Conservation (phyloP, 169 alveolate species). For the Plasmodium cynomolgi region DNA sequence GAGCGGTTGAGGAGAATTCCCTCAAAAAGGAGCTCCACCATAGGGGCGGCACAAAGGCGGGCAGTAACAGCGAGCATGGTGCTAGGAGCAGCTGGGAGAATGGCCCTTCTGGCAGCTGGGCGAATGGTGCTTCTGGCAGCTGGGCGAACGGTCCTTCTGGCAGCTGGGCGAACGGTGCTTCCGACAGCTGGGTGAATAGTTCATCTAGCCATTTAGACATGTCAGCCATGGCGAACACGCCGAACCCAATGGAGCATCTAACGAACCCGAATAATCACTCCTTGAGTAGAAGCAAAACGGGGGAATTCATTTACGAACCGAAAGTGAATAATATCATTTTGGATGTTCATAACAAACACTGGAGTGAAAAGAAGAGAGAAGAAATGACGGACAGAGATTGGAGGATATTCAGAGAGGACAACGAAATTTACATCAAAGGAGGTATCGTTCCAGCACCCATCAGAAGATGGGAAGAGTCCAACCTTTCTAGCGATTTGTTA, state of each 20-base stretch:
- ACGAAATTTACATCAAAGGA: conserved; percentile 92
- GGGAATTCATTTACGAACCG: conserved; percentile 62
- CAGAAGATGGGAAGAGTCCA: conserved; percentile 92
- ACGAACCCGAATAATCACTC: background rate
- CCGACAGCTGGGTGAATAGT: background rate
- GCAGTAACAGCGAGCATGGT: background rate
- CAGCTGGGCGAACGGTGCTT: too few relatives aligned
- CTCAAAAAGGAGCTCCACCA: conserved; percentile 10
- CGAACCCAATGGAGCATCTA: background rate
- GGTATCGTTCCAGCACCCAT: conserved; percentile 95
- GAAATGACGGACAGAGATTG: conserved; percentile 96
- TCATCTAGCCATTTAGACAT: conserved; percentile 1
- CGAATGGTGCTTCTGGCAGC: too few relatives aligned
- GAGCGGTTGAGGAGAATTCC: background rate
- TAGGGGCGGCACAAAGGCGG: background rate
- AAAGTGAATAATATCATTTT: conserved; percentile 53
- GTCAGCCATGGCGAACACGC: background rate
- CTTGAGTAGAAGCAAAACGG: conserved; percentile 13
- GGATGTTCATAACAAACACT: conserved; percentile 83
- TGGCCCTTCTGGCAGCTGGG: too few relatives aligned
- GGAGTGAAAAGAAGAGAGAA: conserved; percentile 89
- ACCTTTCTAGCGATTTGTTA: conserved; percentile 83
- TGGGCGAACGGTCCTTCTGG: background rate
- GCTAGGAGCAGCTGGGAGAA: too few relatives aligned
- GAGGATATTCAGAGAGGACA: conserved; percentile 96